Evolutionary conservation across 2,329 filamentous ascomycete species (phyloP).

Genomic region (Hymenoscyphus scutula): DNA sequence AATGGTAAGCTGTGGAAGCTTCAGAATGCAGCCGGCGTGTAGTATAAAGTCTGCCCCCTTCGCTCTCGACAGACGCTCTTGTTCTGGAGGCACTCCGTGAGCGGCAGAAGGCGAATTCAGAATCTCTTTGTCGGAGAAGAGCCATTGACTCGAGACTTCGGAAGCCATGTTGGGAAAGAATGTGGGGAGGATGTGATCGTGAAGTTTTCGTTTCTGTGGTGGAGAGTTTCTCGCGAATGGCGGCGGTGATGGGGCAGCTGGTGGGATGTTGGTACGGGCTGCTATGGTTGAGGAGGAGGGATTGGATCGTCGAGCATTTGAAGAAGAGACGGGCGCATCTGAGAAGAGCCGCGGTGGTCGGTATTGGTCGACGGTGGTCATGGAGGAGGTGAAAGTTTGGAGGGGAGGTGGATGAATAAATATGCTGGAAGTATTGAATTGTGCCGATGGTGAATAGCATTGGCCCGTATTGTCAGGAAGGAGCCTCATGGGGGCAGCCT

Average conservation of each 20-base stretch:
- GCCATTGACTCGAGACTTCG: constrained; percentile 67
- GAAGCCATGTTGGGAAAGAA: constrained; percentile 40
- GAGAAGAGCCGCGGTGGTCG: constrained; percentile 36
- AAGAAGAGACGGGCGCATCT: constrained; percentile 26
- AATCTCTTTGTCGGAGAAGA: constrained; percentile 82
- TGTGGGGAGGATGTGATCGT: constrained; percentile 9
- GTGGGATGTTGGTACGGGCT: constrained; percentile 51
- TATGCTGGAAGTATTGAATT: too few relatives aligned
- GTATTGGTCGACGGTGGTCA: constrained; percentile 62
- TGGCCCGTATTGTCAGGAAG: too few relatives aligned
- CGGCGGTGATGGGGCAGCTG: constrained; percentile 60
- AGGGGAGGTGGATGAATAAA: too few relatives aligned
- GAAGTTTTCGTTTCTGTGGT: constrained; percentile 18
- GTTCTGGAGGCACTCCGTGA: constrained; percentile 72
- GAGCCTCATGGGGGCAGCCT: too few relatives aligned
- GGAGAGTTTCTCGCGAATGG: constrained; percentile 55
- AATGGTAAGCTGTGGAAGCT: constrained; percentile 86
- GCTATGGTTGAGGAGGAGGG: constrained; percentile 48
- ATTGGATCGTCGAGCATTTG: constrained; percentile 40
- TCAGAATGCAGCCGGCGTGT: constrained; percentile 88
- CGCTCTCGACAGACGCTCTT: constrained; percentile 77
- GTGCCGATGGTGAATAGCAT: too few relatives aligned
- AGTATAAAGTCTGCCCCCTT: constrained; percentile 97
- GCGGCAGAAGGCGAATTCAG: constrained; percentile 78
- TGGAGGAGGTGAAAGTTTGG: constrained; percentile 34